Evolutionary conservation across 805 yeast genomes (phyloP), one percentile per base, ranked within the genome.

Genomic region (Tetrapisispora namnaoensis): DNA sequence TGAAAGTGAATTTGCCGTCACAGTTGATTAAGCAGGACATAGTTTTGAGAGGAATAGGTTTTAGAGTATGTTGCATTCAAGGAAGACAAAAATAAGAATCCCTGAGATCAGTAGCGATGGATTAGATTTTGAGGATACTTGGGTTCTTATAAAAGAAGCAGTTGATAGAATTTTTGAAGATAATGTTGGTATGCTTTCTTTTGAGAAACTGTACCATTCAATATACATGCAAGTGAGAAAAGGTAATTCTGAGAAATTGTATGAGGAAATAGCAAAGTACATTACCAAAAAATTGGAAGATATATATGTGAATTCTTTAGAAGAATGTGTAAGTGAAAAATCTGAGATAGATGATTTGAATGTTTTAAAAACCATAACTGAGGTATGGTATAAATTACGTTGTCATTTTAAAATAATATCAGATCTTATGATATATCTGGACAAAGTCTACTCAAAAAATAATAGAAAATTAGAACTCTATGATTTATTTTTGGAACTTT

Each of bases 351-450:
- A 14, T 37, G 47, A 44, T 36, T 37, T 39, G 14, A 2, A 22
- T 30, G 17, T 73, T 41, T 57, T 77, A 52, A 65, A 63, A 40
- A 61, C 61, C 4, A 57, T 75, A 8, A 56, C 71, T 2, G 45
- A 50, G 3, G 53, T 52, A 2, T 89, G 96, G 95, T 73, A 77
- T 36, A 86, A 81, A 44, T 91, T 85, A 61, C 63, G 81, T 37
- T 72, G 80, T 37, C 74, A 83, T 44, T 84, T 86, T 82, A 74
- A 86, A 53, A 79, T 86, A 75, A 77, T 87, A 41, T 77, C 90
- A 56, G 95, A 90, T 63, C 86, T 89, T 3, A 69, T 87, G 61
- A 82, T 89, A 85, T 89, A 89, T 59, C 65, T 90, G 60, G 95
- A 89, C 60, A 75, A 95, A 41, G 95, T 86, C 0, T 88, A 85